Evolutionary conservation across 331 rosid genomes (phyloP).

Genomic region (Prunus yedoensis): DNA sequence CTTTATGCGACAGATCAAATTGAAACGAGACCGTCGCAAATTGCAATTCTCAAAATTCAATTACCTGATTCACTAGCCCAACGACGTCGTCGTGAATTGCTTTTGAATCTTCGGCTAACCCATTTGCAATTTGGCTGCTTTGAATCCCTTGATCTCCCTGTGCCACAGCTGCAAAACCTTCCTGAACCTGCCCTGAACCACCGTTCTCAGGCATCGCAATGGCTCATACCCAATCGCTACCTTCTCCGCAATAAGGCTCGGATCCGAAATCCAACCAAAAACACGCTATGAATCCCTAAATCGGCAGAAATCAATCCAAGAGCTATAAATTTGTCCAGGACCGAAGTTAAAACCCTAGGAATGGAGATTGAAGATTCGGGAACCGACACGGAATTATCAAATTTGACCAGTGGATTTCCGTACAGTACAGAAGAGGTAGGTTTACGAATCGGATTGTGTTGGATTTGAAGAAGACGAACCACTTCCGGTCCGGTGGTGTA

Average conservation of each 20-base stretch:
- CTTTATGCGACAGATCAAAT: neutral
- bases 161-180: slow-evolving; percentile 20
- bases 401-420: neutral
- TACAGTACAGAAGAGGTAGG: neutral
- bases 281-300: neutral
- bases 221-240: slow-evolving; percentile 32
- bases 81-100: slow-evolving; percentile 6
- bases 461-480: neutral
- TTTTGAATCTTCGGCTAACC: slow-evolving; percentile 30
- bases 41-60: neutral
- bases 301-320: neutral
- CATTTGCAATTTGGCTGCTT: slow-evolving; percentile 20
- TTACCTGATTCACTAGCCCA: slow-evolving; percentile 41
- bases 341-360: slow-evolving; percentile 17
- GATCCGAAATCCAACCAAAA: slow-evolving; percentile 35
- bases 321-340: too few species aligned
- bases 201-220: slow-evolving; percentile 65
- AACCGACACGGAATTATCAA: neutral
- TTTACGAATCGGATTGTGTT: neutral
- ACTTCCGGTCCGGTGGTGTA: neutral
- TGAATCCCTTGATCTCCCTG: slow-evolving; percentile 21
- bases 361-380: neutral
- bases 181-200: slow-evolving; percentile 29
- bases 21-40: neutral
- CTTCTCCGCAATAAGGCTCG: slow-evolving; percentile 31